phyloP scores from a whole-genome alignment of 495 filamentous ascomycete species.

The Aspergillus indologenus region DNA sequence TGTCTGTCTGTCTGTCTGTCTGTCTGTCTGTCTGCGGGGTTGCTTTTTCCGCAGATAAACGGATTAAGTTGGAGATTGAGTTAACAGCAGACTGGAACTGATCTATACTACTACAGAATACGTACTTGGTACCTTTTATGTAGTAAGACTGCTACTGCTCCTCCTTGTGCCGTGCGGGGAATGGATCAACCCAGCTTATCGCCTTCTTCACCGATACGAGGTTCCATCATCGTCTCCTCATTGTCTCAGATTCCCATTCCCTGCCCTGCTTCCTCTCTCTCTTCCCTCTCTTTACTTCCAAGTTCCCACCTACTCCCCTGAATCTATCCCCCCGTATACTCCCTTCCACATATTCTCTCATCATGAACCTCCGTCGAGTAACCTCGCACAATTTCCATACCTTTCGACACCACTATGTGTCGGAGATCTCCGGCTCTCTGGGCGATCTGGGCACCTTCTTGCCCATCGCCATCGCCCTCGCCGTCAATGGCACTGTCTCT shows the following conservation, averaged over 20 bases:
- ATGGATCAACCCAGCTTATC: not conserved
- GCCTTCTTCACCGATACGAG: not conserved
- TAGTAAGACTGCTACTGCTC: too few species aligned
- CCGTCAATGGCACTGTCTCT: slow-evolving; percentile 69
- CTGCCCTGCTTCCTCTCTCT: not conserved
- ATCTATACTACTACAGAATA: too few species aligned
- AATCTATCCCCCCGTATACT: not conserved
- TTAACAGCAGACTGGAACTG: too few species aligned
- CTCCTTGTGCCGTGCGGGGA: not conserved
- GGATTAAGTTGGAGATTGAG: too few species aligned
- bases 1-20: too few species aligned
- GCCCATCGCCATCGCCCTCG: slow-evolving; percentile 80
- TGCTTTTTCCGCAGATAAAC: too few species aligned
- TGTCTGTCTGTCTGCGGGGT: too few species aligned
- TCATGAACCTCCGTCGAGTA: slow-evolving; percentile 33
- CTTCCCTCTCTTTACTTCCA: not conserved
- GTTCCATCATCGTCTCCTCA: not conserved
- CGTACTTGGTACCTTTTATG: too few species aligned
- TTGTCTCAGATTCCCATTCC: not conserved
- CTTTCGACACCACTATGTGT: slow-evolving; percentile 56
- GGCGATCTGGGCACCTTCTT: slow-evolving; percentile 91
- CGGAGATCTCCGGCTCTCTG: slow-evolving; percentile 85
- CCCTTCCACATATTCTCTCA: not conserved
- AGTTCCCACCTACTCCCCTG: not conserved
- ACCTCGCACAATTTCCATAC: slow-evolving; percentile 33